Conservation (phyloP, 495 filamentous ascomycete species). For the Mytilinidion resinicola region DNA sequence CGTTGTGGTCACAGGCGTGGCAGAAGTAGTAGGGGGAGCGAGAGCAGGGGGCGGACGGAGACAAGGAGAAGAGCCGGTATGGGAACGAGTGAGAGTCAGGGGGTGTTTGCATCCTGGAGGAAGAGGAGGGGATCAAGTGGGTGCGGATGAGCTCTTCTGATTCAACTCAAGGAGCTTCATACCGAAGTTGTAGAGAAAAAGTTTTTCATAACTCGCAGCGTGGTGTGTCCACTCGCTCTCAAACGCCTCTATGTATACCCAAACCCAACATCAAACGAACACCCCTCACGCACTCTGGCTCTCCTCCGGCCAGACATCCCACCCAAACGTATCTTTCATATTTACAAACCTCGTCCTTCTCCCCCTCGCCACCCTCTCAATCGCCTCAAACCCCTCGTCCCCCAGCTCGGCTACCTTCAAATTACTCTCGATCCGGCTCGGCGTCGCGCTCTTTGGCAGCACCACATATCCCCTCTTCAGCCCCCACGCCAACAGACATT, state of each 20-base stretch:
- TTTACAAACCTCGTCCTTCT: slow-evolving; percentile 68
- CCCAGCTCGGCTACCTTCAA: slow-evolving; percentile 46
- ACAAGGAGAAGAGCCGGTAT: background rate
- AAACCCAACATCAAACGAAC: too few species aligned
- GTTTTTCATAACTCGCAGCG: too few species aligned
- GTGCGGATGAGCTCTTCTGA: too few species aligned
- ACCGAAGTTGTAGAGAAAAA: too few species aligned
- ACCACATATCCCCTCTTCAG: slow-evolving; percentile 49
- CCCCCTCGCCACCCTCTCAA: slow-evolving; percentile 54
- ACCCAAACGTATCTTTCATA: slow-evolving; percentile 68
- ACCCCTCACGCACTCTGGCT: background rate
- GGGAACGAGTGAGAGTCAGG: too few species aligned
- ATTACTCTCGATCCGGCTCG: slow-evolving; percentile 52
- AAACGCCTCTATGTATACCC: too few species aligned
- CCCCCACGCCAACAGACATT: slow-evolving; percentile 49
- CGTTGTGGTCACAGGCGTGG: background rate
- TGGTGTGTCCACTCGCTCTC: too few species aligned
- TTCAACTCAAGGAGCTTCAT: too few species aligned
- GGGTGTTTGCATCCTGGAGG: background rate
- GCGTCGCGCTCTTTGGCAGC: slow-evolving; percentile 56
- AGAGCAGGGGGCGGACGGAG: background rate
- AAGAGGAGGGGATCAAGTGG: background rate
- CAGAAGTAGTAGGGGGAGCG: background rate
- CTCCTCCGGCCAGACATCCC: slow-evolving; percentile 32
- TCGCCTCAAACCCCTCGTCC: slow-evolving; percentile 51